These are phyloP conservation scores for Entamoeba invadens DNA, from an alignment of 208 protist species.

Conservation along the genomic window DNA sequence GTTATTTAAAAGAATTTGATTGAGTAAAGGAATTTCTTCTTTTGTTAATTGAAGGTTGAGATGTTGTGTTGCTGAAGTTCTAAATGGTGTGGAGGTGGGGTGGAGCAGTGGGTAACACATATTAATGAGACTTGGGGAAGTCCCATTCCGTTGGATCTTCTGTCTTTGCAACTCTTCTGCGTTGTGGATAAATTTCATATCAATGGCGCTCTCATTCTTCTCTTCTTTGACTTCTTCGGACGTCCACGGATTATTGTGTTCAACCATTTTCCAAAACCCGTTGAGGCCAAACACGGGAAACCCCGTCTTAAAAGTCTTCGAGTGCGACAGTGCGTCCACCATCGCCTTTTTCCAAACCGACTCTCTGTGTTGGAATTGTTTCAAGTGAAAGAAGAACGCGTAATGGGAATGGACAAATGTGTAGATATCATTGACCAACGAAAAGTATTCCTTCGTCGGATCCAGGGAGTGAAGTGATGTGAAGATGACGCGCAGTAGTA, in stretches of 20 bases:
- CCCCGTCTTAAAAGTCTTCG: background rate
- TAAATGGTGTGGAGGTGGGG: no score
- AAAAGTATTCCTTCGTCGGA: background rate
- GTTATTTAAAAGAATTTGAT: no score
- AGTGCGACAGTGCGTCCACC: background rate
- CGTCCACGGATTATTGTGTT: background rate
- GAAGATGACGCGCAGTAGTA: background rate
- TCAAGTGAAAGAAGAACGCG: background rate
- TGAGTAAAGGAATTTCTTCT: no score
- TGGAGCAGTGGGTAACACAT: no score
- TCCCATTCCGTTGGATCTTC: no score
- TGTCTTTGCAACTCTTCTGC: no score
- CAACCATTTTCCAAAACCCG: background rate
- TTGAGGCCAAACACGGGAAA: background rate
- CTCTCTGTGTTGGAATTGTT: background rate
- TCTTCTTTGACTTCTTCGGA: no score
- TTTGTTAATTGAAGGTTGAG: no score
- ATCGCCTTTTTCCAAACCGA: background rate
- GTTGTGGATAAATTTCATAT: no score
- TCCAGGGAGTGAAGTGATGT: background rate
- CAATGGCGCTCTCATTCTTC: no score
- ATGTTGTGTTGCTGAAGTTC: no score
- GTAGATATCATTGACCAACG: background rate
- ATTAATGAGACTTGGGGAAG: no score
- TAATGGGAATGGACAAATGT: background rate